A percentile compares a stretch with the other conserved stretches of the same genome.
These are phyloP conservation scores for Pisolithus microcarpus DNA, from an alignment of 768 basidiomycete genomes.

Conservation along the genomic window DNA sequence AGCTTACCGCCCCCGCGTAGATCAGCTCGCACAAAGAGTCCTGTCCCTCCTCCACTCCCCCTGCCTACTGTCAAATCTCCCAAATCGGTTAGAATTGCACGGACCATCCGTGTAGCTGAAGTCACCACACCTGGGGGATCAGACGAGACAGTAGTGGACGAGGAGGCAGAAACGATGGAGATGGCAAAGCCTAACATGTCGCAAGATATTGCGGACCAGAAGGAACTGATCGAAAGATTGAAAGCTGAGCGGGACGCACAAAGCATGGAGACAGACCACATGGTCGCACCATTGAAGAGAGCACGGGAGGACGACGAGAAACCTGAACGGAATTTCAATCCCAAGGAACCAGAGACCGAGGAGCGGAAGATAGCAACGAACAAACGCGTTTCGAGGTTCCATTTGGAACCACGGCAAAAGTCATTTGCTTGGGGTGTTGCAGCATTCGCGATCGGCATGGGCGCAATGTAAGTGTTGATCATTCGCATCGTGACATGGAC, in stretches of 20 bases:
- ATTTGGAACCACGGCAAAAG: constrained; percentile 61
- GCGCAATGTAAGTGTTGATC: constrained; percentile 50
- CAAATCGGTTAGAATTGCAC: constrained; percentile 16
- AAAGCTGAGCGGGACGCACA: constrained; percentile 52
- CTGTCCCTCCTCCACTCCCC: constrained; percentile 23
- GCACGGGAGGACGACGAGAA: constrained; percentile 40
- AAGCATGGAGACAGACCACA: constrained; percentile 8
- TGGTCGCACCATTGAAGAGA: constrained; percentile 36
- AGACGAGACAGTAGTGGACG: constrained; percentile 61
- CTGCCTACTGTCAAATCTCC: constrained; percentile 33
- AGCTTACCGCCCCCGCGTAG: constrained; percentile 36
- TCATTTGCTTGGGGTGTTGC: constrained; percentile 78
- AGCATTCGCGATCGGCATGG: constrained; percentile 76
- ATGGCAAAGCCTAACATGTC: constrained; percentile 57
- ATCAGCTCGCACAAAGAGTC: constrained; percentile 37
- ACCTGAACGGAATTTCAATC: constrained; percentile 47
- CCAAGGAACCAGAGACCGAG: constrained; percentile 61
- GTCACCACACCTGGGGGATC: constrained; percentile 45
- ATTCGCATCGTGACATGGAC: neutral
- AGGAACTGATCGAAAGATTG: constrained; percentile 64
- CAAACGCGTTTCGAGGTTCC: constrained; percentile 49
- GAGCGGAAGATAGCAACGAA: constrained; percentile 58
- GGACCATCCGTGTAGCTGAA: constrained; percentile 21
- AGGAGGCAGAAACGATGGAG: constrained; percentile 51
- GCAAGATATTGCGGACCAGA: constrained; percentile 72